phyloP scores from a whole-genome alignment of 257 asterid species.

The Plantago major region DNA sequence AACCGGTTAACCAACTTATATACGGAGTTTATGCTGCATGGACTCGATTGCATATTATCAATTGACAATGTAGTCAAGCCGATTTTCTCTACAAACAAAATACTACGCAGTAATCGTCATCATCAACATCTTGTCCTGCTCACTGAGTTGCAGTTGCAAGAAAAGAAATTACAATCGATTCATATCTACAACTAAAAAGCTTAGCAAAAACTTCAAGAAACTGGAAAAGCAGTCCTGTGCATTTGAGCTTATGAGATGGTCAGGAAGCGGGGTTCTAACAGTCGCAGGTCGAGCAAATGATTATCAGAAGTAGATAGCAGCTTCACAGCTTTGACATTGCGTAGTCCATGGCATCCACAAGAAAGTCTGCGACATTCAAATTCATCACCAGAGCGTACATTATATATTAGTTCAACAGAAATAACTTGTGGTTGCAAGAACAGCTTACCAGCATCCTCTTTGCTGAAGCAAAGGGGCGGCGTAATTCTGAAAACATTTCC shows the following conservation, averaged over 20 bases:
- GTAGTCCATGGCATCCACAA: slow-evolving; percentile 52
- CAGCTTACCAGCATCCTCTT: slow-evolving; percentile 54
- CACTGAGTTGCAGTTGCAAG: too few relatives aligned
- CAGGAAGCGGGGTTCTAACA: background rate
- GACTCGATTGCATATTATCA: too few relatives aligned
- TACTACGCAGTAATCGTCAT: too few relatives aligned
- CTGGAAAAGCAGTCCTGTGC: too few relatives aligned
- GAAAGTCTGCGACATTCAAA: slow-evolving; percentile 32
- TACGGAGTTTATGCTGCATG: too few relatives aligned
- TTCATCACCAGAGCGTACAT: background rate
- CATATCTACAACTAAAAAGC: background rate
- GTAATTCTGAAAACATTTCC: slow-evolving; percentile 77
- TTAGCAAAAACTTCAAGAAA: background rate
- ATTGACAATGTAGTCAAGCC: too few relatives aligned
- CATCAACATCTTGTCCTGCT: too few relatives aligned
- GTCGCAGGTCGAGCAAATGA: too few relatives aligned
- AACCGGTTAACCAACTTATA: too few relatives aligned
- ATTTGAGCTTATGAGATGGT: background rate
- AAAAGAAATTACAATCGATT: background rate
- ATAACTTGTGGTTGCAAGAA: background rate
- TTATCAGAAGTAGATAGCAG: background rate
- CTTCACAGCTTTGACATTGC: slow-evolving; percentile 40
- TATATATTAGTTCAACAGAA: background rate
- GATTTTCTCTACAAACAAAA: too few relatives aligned
- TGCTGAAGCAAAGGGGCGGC: slow-evolving; percentile 68